Conservation (phyloP, 2,329 filamentous ascomycete genomes). For the Cadophora luteo-olivacea region DNA sequence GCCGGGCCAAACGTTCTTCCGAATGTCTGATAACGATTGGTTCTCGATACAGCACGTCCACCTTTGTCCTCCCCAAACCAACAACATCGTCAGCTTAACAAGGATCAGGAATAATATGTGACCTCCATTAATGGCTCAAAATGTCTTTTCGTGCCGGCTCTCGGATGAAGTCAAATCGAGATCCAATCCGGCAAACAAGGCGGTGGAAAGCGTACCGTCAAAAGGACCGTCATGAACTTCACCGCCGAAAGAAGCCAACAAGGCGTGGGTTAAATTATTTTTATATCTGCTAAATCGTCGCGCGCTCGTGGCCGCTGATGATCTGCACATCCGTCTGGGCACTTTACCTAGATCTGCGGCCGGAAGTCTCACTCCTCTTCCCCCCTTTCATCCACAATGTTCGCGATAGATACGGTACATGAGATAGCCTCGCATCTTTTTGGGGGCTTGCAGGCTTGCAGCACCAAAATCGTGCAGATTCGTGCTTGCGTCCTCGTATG, state of each 20-base stretch:
- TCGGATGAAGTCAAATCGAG: constrained; percentile 8
- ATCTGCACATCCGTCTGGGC: constrained; percentile 9
- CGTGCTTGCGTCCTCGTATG: constrained; percentile 1
- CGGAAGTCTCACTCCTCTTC: constrained; percentile 2
- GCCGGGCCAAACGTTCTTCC: not conserved
- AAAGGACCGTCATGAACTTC: not conserved
- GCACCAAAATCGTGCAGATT: not conserved
- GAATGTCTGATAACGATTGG: constrained; percentile 8
- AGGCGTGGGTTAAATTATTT: not conserved
- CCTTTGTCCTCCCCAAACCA: not conserved
- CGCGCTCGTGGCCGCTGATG: not conserved
- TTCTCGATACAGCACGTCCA: not conserved
- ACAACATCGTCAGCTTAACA: constrained; percentile 10
- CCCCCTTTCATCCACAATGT: constrained; percentile 8
- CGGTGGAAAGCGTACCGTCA: not conserved
- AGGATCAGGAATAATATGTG: constrained; percentile 7
- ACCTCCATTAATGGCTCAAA: not conserved
- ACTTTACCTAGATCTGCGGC: constrained; percentile 15
- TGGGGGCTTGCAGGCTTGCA: constrained; percentile 13
- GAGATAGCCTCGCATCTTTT: constrained; percentile 1
- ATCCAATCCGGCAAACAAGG: not conserved
- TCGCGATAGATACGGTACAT: not conserved
- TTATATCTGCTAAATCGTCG: not conserved
- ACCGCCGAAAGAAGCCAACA: not conserved
- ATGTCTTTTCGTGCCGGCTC: not conserved